Percentiles rank a stretch among this genome's conserved stretches.
Evolutionary conservation across 2,329 filamentous ascomycete species (phyloP).

Genomic region (Hortaea sp.): DNA sequence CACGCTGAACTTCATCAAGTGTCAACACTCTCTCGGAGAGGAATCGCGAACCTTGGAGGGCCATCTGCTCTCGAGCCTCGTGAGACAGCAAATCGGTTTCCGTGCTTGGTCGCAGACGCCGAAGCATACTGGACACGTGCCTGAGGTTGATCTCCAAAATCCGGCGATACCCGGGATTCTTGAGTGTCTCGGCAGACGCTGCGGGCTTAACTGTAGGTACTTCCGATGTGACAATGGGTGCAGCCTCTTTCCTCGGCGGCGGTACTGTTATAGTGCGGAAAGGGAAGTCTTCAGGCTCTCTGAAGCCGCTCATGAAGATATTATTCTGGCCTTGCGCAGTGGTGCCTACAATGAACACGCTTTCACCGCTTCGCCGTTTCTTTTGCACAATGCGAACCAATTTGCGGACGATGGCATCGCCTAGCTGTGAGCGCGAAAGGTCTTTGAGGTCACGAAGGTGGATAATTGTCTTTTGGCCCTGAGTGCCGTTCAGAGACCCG

Average conservation of each 20-base stretch:
- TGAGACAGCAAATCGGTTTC: slow-evolving; percentile 12
- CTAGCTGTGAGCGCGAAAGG: slow-evolving; percentile 58
- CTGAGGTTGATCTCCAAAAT: slow-evolving; percentile 50
- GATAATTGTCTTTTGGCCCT: slow-evolving; percentile 47
- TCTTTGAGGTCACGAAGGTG: slow-evolving; percentile 71
- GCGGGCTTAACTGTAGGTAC: background rate
- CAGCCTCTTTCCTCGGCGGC: slow-evolving; percentile 29
- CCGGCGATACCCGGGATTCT: slow-evolving; percentile 12
- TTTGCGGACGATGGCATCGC: slow-evolving; percentile 57
- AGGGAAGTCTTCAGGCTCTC: slow-evolving; percentile 32
- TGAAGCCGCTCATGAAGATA: slow-evolving; percentile 5
- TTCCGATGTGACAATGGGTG: slow-evolving; percentile 4
- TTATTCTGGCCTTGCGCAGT: slow-evolving; percentile 38
- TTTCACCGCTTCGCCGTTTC: slow-evolving; percentile 59
- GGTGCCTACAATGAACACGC: slow-evolving; percentile 71
- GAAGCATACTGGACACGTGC: slow-evolving; percentile 55
- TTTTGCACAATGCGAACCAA: slow-evolving; percentile 63
- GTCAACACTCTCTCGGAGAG: slow-evolving; percentile 47
- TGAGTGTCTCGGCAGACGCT: background rate
- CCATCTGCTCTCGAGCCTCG: slow-evolving; percentile 10
- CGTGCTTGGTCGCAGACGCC: slow-evolving; percentile 29
- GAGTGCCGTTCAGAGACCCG: background rate
- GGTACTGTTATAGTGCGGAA: slow-evolving; percentile 47
- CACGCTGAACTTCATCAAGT: slow-evolving; percentile 47
- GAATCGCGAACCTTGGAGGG: slow-evolving; percentile 24